Base-by-base conservation (phyloP, 2,329 filamentous ascomycete genomes). In the Verticillium nonalfalfae region DNA sequence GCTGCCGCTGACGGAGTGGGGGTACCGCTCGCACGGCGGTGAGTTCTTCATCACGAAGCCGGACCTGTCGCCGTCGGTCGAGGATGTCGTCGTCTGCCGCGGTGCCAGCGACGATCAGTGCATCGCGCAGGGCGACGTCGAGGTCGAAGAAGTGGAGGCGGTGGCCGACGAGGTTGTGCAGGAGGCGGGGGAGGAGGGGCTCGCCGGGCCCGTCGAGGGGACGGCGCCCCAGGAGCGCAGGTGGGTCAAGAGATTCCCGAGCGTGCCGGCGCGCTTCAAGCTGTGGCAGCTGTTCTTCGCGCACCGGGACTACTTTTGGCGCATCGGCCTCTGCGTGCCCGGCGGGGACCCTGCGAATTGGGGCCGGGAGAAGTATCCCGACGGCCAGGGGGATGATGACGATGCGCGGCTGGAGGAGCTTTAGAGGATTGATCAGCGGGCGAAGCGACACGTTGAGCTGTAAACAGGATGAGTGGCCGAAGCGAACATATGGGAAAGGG, bases 221-320 rank as follows among this genome's bases (percentile, higher is more conserved):
- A 59, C 60, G 33, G 62, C 66, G 18, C 68, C 57, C 61, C 69
- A 67, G 59, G 65, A 63, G 54, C 68, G 59, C 63, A 72, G 64
- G 54, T 74, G 82, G 15, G 80, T 89, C 0, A 86, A 61, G 39
- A 59, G 61, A 38, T 60, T 63, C 7, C 61, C 87, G 14, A 50
- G 45, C 18, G 45, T 50, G 45, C 87, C 69, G 71, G 82, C 66
- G 69, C 74, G 84, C 74, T 73, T 93, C 68, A 90, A 89, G 73
- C 82, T 96, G n/a, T 97, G 94, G 92, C 87, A 97, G 75, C 78
- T 97, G 7, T 89, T 98, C 71, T 96, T 96, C 74, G 90, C 93
- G 1, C 95, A 99, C 76, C 81, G 95, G 45, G 95, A 99, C 76
- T 99, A 99, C 74, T 98, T 99, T 75, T 96, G 92, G 91, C 83